These are phyloP conservation scores for Lobulomyces angularis DNA, from an alignment of 192 early-diverging fungal genomes.

Conservation along the genomic window DNA sequence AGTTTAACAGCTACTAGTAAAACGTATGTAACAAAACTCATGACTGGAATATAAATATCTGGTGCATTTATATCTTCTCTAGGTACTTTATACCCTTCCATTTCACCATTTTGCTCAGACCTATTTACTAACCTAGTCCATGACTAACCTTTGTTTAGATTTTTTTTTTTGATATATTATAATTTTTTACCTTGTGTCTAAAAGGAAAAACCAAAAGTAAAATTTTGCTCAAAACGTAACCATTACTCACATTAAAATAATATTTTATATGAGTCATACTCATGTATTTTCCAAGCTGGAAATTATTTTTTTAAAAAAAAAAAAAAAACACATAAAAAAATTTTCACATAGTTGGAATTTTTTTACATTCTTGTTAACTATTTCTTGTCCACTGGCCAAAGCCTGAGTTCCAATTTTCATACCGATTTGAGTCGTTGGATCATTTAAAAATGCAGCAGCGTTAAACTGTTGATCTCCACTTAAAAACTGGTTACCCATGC, in stretches of 20 bases:
- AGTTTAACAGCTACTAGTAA: conserved; percentile 60
- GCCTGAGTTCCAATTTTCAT: conserved; percentile 87
- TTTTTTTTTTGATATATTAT: conserved; percentile 1
- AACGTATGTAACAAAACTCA: conserved; percentile 88
- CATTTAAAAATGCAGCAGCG: conserved; percentile 42
- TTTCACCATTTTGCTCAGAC: conserved; percentile 63
- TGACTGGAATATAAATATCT: conserved; percentile 92
- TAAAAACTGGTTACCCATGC: no score
- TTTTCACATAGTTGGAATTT: neutral
- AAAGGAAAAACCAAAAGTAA: conserved; percentile 80
- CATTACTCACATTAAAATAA: conserved; percentile 92
- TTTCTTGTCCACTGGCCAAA: conserved; percentile 68
- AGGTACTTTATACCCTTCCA: conserved; percentile 66
- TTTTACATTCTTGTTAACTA: conserved; percentile 82
- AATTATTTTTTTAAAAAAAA: neutral
- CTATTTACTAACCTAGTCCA: conserved; percentile 69
- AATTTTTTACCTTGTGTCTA: conserved; percentile 51
- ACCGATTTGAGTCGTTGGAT: conserved; percentile 76
- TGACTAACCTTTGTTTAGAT: conserved; percentile 18
- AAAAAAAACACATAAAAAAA: conserved; percentile 1
- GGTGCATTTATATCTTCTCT: conserved; percentile 89
- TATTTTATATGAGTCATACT: conserved; percentile 75
- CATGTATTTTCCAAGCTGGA: conserved; percentile 67
- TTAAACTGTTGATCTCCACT: no score
- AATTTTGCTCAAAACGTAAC: conserved; percentile 83